Evolutionary conservation across 495 filamentous ascomycete genomes (phyloP), one percentile per base, ranked within the genome.

Genomic region (Cercophora scortea): DNA sequence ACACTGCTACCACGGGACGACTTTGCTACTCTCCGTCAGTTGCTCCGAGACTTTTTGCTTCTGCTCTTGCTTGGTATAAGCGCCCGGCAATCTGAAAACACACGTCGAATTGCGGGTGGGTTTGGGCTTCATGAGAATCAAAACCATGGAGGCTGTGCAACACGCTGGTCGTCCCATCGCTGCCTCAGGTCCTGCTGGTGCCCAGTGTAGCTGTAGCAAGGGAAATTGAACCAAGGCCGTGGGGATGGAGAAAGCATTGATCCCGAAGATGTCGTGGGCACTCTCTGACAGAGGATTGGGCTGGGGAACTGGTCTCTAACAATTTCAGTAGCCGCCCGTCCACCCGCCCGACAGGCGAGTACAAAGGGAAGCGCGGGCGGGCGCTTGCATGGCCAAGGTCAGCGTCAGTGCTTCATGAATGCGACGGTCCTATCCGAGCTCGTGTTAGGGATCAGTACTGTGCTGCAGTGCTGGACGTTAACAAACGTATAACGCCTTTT

Each of bases 311-410:
- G 56, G 49, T 35, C 54, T 55, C 54, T 62, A 60, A 57, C 60
- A 60, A 62, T 62, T 53, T 60, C 54, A 56, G 48, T 52, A 62
- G 50, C 47, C 60, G 60, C 60, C 53, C 15, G 42, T 25, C 25
- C 25, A 25, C 25, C 25, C 25, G 25, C 25, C 25, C 25, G 25
- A 25, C 5, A 5, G 25, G 25, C 25, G 25, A 25, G 25, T 25
- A 25, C 25, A 5, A 5, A 25, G 25, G 2, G 25, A 25, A 43
- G 25, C 39, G 39, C 15, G 17, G 0, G 32, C 32, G 49, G 32
- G 19, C 18, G 25, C 41, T 50, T 19, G 17, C 34, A 40, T 15
- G 15, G 47, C 15, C 25, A 25, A 25, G 25, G 25, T 5, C 2
- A 25, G 25, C 25, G 25, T 25, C 25, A 5, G 25, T 25, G 44